A percentile compares a stretch with the other conserved stretches of the same genome.
These are phyloP conservation scores for Leccinum boreale DNA, from an alignment of 768 basidiomycete genomes.

Conservation along the genomic window DNA sequence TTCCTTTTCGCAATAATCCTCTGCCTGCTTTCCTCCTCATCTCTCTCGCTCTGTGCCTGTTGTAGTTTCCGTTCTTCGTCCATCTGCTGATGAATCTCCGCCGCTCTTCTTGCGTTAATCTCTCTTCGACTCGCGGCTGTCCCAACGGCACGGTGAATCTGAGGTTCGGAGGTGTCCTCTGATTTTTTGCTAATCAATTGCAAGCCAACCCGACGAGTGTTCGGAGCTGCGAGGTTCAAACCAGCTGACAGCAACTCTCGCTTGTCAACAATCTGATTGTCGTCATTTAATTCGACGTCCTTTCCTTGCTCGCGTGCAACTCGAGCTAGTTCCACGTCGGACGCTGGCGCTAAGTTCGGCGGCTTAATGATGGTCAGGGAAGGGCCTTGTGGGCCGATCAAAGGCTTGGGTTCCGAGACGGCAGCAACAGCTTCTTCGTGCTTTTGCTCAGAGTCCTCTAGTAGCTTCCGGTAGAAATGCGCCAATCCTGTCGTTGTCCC, in stretches of 20 bases:
- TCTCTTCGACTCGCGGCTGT: constrained; percentile 76
- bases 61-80: constrained; percentile 66
- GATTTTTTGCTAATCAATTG: constrained; percentile 29
- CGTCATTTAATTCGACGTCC: constrained; percentile 91
- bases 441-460: constrained; percentile 75
- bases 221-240: constrained; percentile 82
- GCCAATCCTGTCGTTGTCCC: constrained; percentile 73
- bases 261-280: constrained; percentile 96
- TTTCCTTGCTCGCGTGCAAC: constrained; percentile 73
- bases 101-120: constrained; percentile 77
- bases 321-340: constrained; percentile 73
- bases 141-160: constrained; percentile 76
- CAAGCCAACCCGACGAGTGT: constrained; percentile 67
- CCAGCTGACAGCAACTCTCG: constrained; percentile 89
- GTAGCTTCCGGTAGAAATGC: constrained; percentile 75
- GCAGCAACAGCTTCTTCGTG: constrained; percentile 89
- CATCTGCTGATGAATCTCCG: constrained; percentile 78
- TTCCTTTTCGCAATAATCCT: constrained; percentile 73
- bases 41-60: constrained; percentile 50
- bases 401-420: constrained; percentile 45
- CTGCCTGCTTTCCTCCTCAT: constrained; percentile 63
- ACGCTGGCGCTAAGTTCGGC: constrained; percentile 53
- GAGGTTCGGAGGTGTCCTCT: constrained; percentile 31
- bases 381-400: constrained; percentile 62
- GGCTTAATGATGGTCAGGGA: constrained; percentile 74